These are phyloP conservation scores for Nidula microcarpa DNA, from an alignment of 768 basidiomycete species.

Conservation along the genomic window DNA sequence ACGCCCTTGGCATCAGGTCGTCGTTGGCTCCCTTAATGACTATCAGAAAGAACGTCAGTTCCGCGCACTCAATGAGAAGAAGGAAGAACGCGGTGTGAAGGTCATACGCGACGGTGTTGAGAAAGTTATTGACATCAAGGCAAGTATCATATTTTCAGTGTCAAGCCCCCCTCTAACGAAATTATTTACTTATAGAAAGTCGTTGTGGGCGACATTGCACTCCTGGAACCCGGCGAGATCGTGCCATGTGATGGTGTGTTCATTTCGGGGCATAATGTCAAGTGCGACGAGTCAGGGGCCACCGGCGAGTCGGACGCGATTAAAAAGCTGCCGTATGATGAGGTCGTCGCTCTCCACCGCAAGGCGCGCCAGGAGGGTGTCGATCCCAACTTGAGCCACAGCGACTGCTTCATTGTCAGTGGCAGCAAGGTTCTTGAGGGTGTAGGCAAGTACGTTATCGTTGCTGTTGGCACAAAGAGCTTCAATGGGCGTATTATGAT, in stretches of 20 bases:
- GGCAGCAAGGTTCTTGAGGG: slow-evolving; percentile 95
- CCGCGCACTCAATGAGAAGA: slow-evolving; percentile 86
- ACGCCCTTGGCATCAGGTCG: slow-evolving; percentile 39
- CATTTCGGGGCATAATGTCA: slow-evolving; percentile 87
- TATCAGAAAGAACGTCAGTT: slow-evolving; percentile 99
- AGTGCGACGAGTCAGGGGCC: slow-evolving; percentile 94
- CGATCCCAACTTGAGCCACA: slow-evolving; percentile 44
- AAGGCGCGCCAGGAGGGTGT: slow-evolving; percentile 22
- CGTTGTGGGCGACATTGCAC: slow-evolving; percentile 89
- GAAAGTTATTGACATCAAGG: slow-evolving; percentile 78
- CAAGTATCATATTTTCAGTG: slow-evolving; percentile 18
- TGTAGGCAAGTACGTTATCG: slow-evolving; percentile 88
- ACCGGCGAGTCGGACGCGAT: slow-evolving; percentile 98
- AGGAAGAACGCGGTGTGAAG: slow-evolving; percentile 90
- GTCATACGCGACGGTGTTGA: slow-evolving; percentile 73
- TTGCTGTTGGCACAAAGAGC: slow-evolving; percentile 87
- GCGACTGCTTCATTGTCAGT: slow-evolving; percentile 88
- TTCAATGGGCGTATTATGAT: slow-evolving; percentile 99
- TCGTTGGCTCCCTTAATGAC: slow-evolving; percentile 94
- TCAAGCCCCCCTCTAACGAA: neutral
- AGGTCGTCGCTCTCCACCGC: slow-evolving; percentile 55
- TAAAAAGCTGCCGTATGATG: slow-evolving; percentile 77
- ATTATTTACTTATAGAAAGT: slow-evolving; percentile 57
- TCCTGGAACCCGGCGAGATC: slow-evolving; percentile 94
- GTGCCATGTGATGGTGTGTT: slow-evolving; percentile 96